Percentiles rank a stretch among this genome's conserved stretches.
Conservation (phyloP, 495 filamentous ascomycete species). For the Penicillium herquei region DNA sequence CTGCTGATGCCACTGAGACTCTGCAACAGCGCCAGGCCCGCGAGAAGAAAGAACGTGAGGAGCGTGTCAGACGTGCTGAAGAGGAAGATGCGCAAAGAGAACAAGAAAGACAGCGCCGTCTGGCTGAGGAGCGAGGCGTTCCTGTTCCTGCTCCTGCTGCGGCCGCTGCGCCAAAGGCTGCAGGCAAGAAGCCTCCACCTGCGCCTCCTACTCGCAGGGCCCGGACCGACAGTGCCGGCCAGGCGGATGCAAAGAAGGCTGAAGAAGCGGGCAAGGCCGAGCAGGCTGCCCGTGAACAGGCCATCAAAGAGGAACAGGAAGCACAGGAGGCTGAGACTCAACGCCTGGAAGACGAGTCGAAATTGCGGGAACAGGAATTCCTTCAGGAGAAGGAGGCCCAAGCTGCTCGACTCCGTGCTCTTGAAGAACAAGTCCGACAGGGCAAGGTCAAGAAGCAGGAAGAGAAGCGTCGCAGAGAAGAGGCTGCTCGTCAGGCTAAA, state of each 20-base stretch:
- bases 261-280: conserved; percentile 54
- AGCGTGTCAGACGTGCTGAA: conserved; percentile 83
- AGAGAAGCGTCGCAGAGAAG: conserved; percentile 88
- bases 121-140: conserved; percentile 76
- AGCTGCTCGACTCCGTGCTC: conserved; percentile 75
- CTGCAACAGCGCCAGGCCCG: conserved; percentile 81
- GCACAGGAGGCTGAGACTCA: conserved; percentile 71
- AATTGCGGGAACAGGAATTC: conserved; percentile 74
- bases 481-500: conserved; percentile 78
- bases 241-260: conserved; percentile 54
- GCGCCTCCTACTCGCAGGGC: conserved; percentile 77
- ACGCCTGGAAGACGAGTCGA: conserved; percentile 76
- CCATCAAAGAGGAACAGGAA: conserved; percentile 68
- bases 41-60: conserved; percentile 82
- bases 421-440: conserved; percentile 91
- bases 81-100: conserved; percentile 94
- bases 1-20: conserved; percentile 67
- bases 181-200: conserved; percentile 79
- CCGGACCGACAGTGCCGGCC: conserved; percentile 59
- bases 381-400: conserved; percentile 76
- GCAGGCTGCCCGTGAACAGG: conserved; percentile 55
- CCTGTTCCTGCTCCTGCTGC: conserved; percentile 42
- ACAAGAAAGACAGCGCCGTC: conserved; percentile 77
- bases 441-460: conserved; percentile 97
- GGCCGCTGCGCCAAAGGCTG: conserved; percentile 41